These are phyloP conservation scores for Exsudoporus frostii DNA, from an alignment of 768 basidiomycete species.

Conservation along the genomic window DNA sequence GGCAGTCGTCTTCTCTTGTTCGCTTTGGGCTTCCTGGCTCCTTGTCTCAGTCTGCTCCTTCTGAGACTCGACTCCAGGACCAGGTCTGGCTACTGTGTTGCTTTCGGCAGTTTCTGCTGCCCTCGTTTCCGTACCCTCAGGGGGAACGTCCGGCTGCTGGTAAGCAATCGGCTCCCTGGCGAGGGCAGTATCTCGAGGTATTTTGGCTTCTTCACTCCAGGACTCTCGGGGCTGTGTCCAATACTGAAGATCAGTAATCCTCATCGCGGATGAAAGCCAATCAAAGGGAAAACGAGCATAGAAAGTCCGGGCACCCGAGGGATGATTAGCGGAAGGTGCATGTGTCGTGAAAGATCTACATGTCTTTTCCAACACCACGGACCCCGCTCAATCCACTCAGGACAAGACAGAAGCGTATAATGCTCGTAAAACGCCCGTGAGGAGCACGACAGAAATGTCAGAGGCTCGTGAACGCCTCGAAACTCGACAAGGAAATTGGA, in stretches of 20 bases:
- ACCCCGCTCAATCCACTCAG: background rate
- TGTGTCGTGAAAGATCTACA: background rate
- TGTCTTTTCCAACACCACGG: background rate
- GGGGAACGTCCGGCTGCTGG: background rate
- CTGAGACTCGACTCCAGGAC: background rate
- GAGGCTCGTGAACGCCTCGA: background rate
- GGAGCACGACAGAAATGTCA: background rate
- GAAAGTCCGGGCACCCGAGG: background rate
- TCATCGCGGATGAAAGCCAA: background rate
- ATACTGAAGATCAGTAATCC: slow-evolving; percentile 5
- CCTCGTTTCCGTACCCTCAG: background rate
- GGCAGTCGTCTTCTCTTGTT: background rate
- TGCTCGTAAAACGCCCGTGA: background rate
- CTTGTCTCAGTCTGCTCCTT: background rate
- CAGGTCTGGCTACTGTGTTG: background rate
- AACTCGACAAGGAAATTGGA: background rate
- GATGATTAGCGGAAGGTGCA: background rate
- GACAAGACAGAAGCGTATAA: background rate
- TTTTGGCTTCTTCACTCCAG: background rate
- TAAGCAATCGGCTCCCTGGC: background rate
- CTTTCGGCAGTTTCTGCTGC: background rate
- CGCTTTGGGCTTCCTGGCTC: background rate
- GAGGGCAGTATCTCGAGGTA: background rate
- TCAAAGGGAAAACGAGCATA: background rate
- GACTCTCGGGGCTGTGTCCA: slow-evolving; percentile 1